Percentiles rank a stretch among this genome's conserved stretches.
Conservation (phyloP, 169 alveolate species). For the Haemoproteus tartakovskyi region DNA sequence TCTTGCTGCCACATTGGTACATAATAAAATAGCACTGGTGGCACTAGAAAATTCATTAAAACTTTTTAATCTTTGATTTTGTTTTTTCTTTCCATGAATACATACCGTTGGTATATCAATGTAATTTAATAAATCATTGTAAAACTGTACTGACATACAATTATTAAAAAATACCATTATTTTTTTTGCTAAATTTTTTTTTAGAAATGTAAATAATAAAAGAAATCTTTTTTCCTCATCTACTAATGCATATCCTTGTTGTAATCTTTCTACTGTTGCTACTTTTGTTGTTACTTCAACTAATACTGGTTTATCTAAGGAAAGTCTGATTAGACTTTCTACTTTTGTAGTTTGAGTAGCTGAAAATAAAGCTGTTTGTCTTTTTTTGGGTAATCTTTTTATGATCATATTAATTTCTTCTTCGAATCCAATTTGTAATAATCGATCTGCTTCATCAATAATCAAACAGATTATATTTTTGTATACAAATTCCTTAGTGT, state of each 20-base stretch:
- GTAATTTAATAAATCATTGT: slow-evolving; percentile 86
- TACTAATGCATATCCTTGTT: slow-evolving; percentile 90
- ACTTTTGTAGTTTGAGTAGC: slow-evolving; percentile 99
- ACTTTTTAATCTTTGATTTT: slow-evolving; percentile 91
- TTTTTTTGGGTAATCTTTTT: slow-evolving; percentile 86
- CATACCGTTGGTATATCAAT: slow-evolving; percentile 90
- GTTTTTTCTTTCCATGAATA: slow-evolving; percentile 95
- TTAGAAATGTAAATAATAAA: slow-evolving; percentile 85
- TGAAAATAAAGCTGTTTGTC: slow-evolving; percentile 95
- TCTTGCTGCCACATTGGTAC: slow-evolving; percentile 99
- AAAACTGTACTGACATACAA: slow-evolving; percentile 86
- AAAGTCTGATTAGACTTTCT: slow-evolving; percentile 94
- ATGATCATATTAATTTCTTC: slow-evolving; percentile 94
- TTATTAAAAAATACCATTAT: slow-evolving; percentile 93
- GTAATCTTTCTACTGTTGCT: slow-evolving; percentile 89
- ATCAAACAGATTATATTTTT: slow-evolving; percentile 87
- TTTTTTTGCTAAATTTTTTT: slow-evolving; percentile 69
- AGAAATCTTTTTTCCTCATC: slow-evolving; percentile 94
- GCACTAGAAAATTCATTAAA: slow-evolving; percentile 91
- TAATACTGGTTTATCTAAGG: slow-evolving; percentile 94
- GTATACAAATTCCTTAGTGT: slow-evolving; percentile 96
- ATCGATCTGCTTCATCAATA: slow-evolving; percentile 96
- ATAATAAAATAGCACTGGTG: slow-evolving; percentile 84
- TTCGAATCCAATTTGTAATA: slow-evolving; percentile 95
- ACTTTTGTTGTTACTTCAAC: slow-evolving; percentile 82